A percentile compares a stretch with the other conserved stretches of the same genome.
phyloP scores from a whole-genome alignment of 1,284 basidiomycete species.

The Ustilago nuda region DNA sequence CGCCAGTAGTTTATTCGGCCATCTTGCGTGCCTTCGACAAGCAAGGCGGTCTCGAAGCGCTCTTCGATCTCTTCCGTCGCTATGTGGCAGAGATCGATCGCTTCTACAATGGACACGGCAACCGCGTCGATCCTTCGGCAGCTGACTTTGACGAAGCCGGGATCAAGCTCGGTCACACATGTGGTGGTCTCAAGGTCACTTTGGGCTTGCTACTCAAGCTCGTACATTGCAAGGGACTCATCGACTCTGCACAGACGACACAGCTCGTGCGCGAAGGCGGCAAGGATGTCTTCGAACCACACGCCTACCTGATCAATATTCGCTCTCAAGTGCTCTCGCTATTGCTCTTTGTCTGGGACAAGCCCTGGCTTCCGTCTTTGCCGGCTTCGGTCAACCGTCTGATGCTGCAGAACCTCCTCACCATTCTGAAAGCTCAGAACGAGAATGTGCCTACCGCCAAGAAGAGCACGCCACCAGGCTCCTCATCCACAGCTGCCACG shows the following conservation, averaged over 20 bases:
- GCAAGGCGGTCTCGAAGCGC: constrained; percentile 78
- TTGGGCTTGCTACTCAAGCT: constrained; percentile 82
- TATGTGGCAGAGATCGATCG: constrained; percentile 76
- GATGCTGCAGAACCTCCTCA: constrained; percentile 82
- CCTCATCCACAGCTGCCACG: constrained; percentile 13
- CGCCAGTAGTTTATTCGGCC: constrained; percentile 77
- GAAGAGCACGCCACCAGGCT: constrained; percentile 15
- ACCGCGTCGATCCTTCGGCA: constrained; percentile 25
- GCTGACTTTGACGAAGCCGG: constrained; percentile 48
- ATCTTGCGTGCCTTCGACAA: constrained; percentile 81
- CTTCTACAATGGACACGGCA: constrained; percentile 72
- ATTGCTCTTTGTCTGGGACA: constrained; percentile 81
- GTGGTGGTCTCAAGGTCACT: constrained; percentile 83
- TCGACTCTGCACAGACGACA: constrained; percentile 86
- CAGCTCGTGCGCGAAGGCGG: constrained; percentile 71
- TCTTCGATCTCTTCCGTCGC: constrained; percentile 76
- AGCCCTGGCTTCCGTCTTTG: constrained; percentile 83
- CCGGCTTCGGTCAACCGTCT: constrained; percentile 73
- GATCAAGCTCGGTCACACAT: constrained; percentile 75
- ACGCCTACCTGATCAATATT: constrained; percentile 85
- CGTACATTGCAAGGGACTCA: constrained; percentile 80
- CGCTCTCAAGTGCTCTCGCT: constrained; percentile 80
- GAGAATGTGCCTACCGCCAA: constrained; percentile 46
- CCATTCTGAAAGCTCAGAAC: constrained; percentile 82
- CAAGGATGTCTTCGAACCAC: constrained; percentile 77